Percentiles rank a stretch among this genome's conserved stretches.
Evolutionary conservation across 179 eudicot genomes (phyloP).

Genomic region (Silene noctiflora): DNA sequence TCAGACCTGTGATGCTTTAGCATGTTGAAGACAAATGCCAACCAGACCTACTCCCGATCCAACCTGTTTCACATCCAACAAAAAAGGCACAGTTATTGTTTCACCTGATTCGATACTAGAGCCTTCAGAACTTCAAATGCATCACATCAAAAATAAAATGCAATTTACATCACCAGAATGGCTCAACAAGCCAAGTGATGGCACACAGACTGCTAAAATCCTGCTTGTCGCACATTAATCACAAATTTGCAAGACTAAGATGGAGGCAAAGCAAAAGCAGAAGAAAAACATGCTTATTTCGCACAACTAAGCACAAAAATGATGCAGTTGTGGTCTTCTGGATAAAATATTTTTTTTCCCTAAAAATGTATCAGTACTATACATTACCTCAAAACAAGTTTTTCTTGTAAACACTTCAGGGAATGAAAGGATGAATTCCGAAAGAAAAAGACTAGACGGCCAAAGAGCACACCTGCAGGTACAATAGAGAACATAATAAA

Average conservation of each 20-base stretch:
- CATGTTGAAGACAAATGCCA: constrained; percentile 79
- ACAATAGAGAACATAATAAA: constrained; percentile 15
- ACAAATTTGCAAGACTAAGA: constrained; percentile 4
- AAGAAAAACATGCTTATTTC: neutral
- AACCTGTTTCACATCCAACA: constrained; percentile 46
- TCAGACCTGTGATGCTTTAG: constrained; percentile 66
- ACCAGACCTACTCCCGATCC: constrained; percentile 96
- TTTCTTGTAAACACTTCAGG: constrained; percentile 62
- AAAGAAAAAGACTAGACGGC: constrained; percentile 93
- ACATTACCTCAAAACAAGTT: constrained; percentile 86
- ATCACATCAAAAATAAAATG: neutral
- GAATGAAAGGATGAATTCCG: constrained; percentile 84
- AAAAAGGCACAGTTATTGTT: neutral
- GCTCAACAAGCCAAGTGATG: neutral
- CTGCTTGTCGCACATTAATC: constrained; percentile 8
- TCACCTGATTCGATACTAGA: neutral
- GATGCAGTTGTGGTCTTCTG: neutral
- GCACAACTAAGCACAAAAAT: neutral
- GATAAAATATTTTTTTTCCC: neutral
- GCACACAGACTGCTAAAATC: neutral
- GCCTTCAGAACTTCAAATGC: neutral
- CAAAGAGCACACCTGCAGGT: constrained; percentile 76
- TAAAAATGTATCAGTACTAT: neutral
- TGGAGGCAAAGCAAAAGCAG: constrained; percentile 3
- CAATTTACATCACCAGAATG: neutral